Evolutionary conservation across 345 rosid species (phyloP), one percentile per base, ranked within the genome.

Genomic region (Eucalyptus coolabah): DNA sequence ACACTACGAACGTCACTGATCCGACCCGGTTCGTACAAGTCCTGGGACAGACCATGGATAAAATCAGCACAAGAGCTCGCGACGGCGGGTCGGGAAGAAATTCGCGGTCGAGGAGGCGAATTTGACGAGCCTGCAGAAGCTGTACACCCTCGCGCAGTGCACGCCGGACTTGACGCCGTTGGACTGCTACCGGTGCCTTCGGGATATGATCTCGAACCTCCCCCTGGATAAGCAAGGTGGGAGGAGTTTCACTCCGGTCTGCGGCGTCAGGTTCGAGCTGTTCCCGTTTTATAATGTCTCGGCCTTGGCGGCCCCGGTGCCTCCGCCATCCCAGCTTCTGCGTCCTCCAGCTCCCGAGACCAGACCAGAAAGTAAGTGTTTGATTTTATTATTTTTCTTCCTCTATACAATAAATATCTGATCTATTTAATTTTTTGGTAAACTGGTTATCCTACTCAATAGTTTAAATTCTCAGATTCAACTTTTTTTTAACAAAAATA

Each of bases 181-280:
- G 34, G 92, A 93, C 8, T 95, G 97, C 89, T 40, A 65, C 15
- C 8, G 30, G 10, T 96, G 97, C 91, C 87, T 95, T 24, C 87
- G 54, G 37, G 23, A 6, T 37, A 47, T 0, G 34, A 18, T 37
- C 23, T 11, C 9, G 21, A 26, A 0, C 87, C 54, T 86, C 17
- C 17, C 54, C 59, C 7, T 1, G 37, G 87, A 8, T 26, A 19
- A 6, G 67, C 67, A 60, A 60, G 32, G 54, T 51, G 54, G 54
- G 3, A 51, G 54, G 21, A 51, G 54, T 18, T 51, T 17, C 54
- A 51, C 54, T 51, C 21, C 2, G 21, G 21, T 17, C 21, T 51
- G 54, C 54, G 13, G 54, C 23, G 54, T 51, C 54, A 51, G 54
- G 54, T 51, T 51, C 54, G 54, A 51, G 54, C 21, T 51, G 54